Base-by-base conservation (phyloP, 2,329 filamentous ascomycete species). In the Ophiostoma angusticollis region DNA sequence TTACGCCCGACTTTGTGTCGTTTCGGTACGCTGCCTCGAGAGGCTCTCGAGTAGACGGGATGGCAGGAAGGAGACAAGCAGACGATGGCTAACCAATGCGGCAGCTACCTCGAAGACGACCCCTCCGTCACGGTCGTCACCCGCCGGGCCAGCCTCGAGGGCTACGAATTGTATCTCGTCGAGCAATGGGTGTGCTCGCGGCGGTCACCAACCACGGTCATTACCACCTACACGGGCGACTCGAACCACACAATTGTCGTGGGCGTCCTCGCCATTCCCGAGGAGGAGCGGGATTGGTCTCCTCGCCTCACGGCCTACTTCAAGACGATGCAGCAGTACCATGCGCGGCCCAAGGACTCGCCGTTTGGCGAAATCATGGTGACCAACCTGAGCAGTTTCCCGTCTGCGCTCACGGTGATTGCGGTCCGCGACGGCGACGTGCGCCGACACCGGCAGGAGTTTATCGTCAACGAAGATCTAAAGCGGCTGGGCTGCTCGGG, bases 151-250 rank as follows among this genome's bases (percentile, higher is more conserved):
- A 65, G 72, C 35, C 69, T 98, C 6, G 64, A 73, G 44, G 89
- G 89, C 48, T 96, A 95, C 60, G 87, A 96, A 58, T 68, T 89
- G 45, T 96, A 96, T 58, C 63, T 96, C 13, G 85, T 96, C 47
- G 91, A 96, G 58, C 91, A 98, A 67, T 98, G 91, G 91, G 85
- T 85, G 6, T 95, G 87, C 59, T 95, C 89, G 11, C 77, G 91
- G 37, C 72, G 78, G 41, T 85, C 93, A 45, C 89, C 89, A 1
- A 95, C 89, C 13, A 83, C 93, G 47, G 74, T 93, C 35, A 93
- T 96, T 47, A 83, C 82, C 30, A 94, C 87, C 3, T 95, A 91
- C 54, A 96, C 89, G 0, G 91, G 89, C 39, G 86, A 95, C 51
- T 68, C 75, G 24, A 77, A 76, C 24, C 82, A 94, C 56, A 73